A percentile compares a stretch with the other conserved stretches of the same genome.
phyloP scores from a whole-genome alignment of 805 yeast genomes.

The Yarrowia osloensis region DNA sequence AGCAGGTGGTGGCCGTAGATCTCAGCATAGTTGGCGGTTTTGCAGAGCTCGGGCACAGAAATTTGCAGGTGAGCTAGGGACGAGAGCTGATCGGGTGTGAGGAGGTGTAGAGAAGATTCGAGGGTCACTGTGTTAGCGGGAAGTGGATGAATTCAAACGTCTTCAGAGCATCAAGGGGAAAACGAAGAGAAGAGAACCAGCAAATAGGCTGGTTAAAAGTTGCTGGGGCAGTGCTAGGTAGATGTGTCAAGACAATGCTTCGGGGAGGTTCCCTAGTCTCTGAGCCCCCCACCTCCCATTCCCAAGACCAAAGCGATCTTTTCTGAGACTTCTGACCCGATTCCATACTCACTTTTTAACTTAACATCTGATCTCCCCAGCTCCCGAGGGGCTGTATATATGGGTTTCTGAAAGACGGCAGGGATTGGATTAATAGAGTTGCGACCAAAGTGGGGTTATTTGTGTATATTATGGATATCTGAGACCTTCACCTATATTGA shows the following conservation, averaged over 20 bases:
- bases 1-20: background rate
- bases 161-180: background rate
- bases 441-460: background rate
- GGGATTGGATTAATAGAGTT: slow-evolving; percentile 11
- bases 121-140: background rate
- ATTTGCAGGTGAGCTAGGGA: background rate
- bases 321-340: too few species aligned
- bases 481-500: background rate
- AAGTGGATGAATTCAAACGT: background rate
- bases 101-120: slow-evolving; percentile 11
- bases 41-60: background rate
- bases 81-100: slow-evolving; percentile 5
- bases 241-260: too few species aligned
- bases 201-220: background rate
- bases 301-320: too few species aligned
- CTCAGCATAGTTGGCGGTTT: background rate
- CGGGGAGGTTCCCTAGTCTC: too few species aligned
- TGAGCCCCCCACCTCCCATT: too few species aligned
- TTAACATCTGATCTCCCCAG: background rate
- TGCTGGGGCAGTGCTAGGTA: background rate
- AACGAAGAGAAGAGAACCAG: too few species aligned
- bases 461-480: too few species aligned
- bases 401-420: slow-evolving; percentile 8
- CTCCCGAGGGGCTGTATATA: slow-evolving; percentile 8
- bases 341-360: slow-evolving; percentile 10